Conservation (phyloP, 352 stramenopile genomes). For the Phytophthora pistaciae region DNA sequence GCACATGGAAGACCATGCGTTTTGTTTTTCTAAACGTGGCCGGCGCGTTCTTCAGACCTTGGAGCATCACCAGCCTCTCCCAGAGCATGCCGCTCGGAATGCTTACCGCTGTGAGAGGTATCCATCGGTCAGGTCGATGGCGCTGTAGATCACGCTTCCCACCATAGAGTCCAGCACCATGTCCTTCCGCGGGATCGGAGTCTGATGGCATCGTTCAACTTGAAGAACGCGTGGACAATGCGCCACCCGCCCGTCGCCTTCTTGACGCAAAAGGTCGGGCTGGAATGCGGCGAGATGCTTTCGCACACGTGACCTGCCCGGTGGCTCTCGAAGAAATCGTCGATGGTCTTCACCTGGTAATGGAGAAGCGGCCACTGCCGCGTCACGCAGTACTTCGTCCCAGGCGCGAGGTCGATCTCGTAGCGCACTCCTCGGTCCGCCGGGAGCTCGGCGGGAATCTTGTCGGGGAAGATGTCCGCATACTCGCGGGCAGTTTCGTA, state of each 20-base stretch:
- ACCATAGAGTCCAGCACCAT: conserved; percentile 5
- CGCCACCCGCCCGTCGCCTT: neutral
- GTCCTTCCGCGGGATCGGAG: neutral
- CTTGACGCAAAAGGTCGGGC: neutral
- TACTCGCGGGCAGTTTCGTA: conserved; percentile 7
- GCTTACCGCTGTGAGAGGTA: conserved; percentile 33
- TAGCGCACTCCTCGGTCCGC: conserved; percentile 25
- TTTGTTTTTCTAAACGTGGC: too few species aligned
- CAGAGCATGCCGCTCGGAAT: conserved; percentile 41
- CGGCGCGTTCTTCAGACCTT: too few species aligned
- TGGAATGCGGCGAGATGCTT: neutral
- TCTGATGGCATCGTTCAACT: neutral
- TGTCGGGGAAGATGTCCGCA: conserved; percentile 30
- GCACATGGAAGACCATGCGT: too few species aligned
- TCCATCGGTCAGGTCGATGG: conserved; percentile 21
- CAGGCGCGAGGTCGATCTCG: conserved; percentile 37
- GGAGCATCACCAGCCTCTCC: conserved; percentile 5
- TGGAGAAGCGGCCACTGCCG: conserved; percentile 23
- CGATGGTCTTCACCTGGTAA: neutral
- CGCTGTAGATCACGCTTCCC: conserved; percentile 4
- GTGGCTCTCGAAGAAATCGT: neutral
- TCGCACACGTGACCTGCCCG: neutral
- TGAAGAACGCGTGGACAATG: neutral
- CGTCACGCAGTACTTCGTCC: conserved; percentile 40
- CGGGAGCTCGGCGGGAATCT: conserved; percentile 21